Conservation (phyloP, 805 yeast species). For the Candida koratica region DNA sequence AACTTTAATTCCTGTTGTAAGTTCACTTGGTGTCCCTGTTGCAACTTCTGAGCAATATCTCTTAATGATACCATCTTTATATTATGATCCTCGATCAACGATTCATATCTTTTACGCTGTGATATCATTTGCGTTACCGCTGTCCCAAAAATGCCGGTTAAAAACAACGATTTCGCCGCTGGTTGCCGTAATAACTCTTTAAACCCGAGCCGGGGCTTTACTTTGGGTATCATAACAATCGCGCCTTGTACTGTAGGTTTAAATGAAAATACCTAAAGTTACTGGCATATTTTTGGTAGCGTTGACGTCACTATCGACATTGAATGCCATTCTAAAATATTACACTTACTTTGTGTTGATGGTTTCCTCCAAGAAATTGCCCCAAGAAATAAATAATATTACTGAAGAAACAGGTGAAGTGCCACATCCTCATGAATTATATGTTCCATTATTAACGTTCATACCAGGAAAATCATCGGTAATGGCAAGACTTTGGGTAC, state of each 20-base stretch:
- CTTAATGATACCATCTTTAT: slow-evolving; percentile 31
- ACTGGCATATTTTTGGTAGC: slow-evolving; percentile 33
- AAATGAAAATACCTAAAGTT: slow-evolving; percentile 32
- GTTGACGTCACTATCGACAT: slow-evolving; percentile 27
- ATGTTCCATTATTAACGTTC: slow-evolving; percentile 48
- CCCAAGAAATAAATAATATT: slow-evolving; percentile 20
- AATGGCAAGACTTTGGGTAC: slow-evolving; percentile 46
- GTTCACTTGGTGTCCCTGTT: slow-evolving; percentile 37
- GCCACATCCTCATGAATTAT: slow-evolving; percentile 45
- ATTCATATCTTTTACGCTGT: slow-evolving; percentile 42
- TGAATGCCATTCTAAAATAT: slow-evolving; percentile 34
- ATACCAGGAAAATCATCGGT: slow-evolving; percentile 44
- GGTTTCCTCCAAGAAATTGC: slow-evolving; percentile 24
- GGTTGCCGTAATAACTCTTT: slow-evolving; percentile 32
- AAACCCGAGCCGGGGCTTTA: slow-evolving; percentile 18
- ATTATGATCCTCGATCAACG: slow-evolving; percentile 35
- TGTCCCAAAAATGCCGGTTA: slow-evolving; percentile 40
- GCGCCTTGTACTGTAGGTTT: no score
- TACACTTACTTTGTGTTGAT: slow-evolving; percentile 36
- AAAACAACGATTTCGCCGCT: slow-evolving; percentile 34
- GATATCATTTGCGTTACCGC: slow-evolving; percentile 47
- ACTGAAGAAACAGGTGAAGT: slow-evolving; percentile 33
- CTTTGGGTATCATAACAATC: slow-evolving; percentile 7
- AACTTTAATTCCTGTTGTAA: slow-evolving; percentile 36
- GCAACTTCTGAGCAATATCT: slow-evolving; percentile 28